phyloP scores from a whole-genome alignment of 371 early-diverging fungal species.

The Antonospora locustae region DNA sequence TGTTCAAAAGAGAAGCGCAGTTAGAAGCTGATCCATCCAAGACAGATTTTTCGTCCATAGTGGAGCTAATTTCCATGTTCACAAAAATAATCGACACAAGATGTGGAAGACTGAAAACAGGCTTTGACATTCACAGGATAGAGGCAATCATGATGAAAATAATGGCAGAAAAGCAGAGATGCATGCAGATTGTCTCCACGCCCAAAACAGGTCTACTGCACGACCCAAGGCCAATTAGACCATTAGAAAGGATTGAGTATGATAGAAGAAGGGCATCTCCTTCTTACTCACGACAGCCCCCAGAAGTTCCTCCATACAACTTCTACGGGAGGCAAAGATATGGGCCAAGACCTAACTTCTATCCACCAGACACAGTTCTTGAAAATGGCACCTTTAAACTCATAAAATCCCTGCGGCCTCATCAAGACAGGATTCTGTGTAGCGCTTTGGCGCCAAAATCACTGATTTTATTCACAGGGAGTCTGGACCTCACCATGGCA shows the following conservation, averaged over 20 bases:
- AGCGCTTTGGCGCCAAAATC: too few relatives aligned
- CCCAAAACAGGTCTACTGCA: neutral
- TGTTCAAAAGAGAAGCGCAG: slow-evolving; percentile 44
- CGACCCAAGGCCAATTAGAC: neutral
- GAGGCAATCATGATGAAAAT: slow-evolving; percentile 49
- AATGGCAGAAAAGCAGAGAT: slow-evolving; percentile 44
- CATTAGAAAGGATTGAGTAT: neutral
- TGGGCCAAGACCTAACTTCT: neutral
- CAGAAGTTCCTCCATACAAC: neutral
- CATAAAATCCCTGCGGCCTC: too few relatives aligned
- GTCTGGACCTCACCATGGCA: too few relatives aligned
- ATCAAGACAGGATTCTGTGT: too few relatives aligned
- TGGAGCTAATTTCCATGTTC: slow-evolving; percentile 49
- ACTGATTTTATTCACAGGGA: too few relatives aligned
- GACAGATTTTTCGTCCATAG: slow-evolving; percentile 34
- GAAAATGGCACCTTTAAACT: too few relatives aligned
- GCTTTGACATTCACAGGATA: slow-evolving; percentile 26
- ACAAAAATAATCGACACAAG: slow-evolving; percentile 49
- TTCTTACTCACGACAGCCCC: neutral
- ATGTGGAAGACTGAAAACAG: slow-evolving; percentile 23
- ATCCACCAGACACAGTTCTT: neutral
- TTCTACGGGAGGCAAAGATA: neutral
- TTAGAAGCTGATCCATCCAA: slow-evolving; percentile 30
- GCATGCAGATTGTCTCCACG: slow-evolving; percentile 20
- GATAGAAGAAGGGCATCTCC: neutral